These are phyloP conservation scores for Eucalyptus sp. DNA, from an alignment of 345 rosid genomes.

Conservation along the genomic window DNA sequence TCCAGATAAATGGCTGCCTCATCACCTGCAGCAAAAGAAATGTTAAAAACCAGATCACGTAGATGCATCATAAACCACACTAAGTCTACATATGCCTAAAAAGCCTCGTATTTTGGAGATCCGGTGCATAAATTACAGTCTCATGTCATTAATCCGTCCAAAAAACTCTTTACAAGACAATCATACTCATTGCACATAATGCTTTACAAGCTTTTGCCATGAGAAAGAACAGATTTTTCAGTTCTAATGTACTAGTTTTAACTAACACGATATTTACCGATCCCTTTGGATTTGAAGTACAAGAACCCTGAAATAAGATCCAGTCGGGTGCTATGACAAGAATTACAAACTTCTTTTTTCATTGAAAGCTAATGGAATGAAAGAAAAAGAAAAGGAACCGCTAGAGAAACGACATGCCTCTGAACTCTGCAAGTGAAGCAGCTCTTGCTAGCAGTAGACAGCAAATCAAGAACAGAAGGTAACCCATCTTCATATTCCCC, in stretches of 20 bases:
- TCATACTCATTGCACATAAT: not conserved
- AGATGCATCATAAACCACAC: not conserved
- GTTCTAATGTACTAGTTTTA: not conserved
- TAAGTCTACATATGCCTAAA: not conserved
- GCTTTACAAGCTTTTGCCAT: not conserved
- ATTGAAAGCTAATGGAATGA: not conserved
- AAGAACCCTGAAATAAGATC: not conserved
- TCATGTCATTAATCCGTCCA: not conserved
- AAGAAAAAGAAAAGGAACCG: not conserved
- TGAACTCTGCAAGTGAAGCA: not conserved
- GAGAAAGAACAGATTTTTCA: not conserved
- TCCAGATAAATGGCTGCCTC: not conserved
- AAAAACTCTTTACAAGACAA: not conserved
- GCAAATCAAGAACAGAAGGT: not conserved
- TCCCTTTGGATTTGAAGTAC: not conserved
- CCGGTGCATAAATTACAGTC: not conserved
- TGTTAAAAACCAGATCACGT: not conserved
- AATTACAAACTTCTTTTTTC: not conserved
- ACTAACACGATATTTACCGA: not conserved
- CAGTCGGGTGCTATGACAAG: not conserved
- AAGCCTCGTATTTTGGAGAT: not conserved
- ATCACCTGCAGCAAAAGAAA: not conserved
- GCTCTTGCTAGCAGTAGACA: constrained; percentile 1
- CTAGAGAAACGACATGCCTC: constrained; percentile 7
- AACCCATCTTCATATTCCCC: not conserved